phyloP scores from a whole-genome alignment of 768 basidiomycete species.

The Tulasnella calospora region DNA sequence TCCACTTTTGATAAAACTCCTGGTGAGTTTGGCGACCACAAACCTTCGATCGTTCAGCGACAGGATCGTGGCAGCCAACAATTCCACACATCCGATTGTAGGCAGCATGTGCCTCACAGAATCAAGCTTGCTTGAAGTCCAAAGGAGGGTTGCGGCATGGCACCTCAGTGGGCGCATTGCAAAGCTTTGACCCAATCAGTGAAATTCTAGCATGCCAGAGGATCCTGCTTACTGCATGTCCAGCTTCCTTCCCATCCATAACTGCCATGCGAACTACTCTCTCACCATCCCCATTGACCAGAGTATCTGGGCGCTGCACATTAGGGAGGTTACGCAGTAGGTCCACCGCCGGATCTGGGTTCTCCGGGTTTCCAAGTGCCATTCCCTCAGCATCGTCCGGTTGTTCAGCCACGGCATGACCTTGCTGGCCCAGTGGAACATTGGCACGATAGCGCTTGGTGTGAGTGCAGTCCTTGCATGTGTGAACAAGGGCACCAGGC shows the following conservation, averaged over 20 bases:
- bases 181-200: neutral
- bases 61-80: constrained; percentile 30
- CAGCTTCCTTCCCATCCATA: constrained; percentile 37
- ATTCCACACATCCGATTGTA: constrained; percentile 32
- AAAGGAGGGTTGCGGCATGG: constrained; percentile 31
- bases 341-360: neutral
- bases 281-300: constrained; percentile 26
- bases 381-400: neutral
- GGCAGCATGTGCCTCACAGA: constrained; percentile 33
- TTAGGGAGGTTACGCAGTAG: neutral
- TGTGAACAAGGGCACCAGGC: constrained; percentile 26
- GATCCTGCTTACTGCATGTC: constrained; percentile 30
- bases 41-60: constrained; percentile 25
- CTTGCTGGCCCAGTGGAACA: no score
- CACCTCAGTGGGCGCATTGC: constrained; percentile 28
- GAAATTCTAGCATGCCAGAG: neutral
- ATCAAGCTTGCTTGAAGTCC: constrained; percentile 36
- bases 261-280: constrained; percentile 35
- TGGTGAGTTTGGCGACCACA: constrained; percentile 30
- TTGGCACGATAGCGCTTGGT: constrained; percentile 31
- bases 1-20: constrained; percentile 29
- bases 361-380: neutral
- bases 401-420: neutral
- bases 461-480: constrained; percentile 33
- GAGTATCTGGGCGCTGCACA: neutral